Evolutionary conservation across 495 filamentous ascomycete genomes (phyloP).

Genomic region (Lasiosphaeria ovina): DNA sequence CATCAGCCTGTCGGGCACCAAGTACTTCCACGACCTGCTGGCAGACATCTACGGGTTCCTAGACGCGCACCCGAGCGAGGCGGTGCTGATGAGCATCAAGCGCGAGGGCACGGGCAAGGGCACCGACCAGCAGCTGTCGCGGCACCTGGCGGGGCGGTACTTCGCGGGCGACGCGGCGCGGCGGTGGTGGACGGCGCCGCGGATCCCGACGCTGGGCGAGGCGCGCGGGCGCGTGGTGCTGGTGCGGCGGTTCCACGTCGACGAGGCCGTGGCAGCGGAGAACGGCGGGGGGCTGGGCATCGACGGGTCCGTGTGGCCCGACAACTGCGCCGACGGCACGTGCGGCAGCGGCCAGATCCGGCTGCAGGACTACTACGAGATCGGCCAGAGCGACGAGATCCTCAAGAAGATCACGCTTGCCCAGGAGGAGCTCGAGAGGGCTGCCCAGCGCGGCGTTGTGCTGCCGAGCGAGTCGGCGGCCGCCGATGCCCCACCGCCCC

Average conservation of each 20-base stretch:
- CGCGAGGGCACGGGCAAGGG: conserved; percentile 80
- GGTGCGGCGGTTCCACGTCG: conserved; percentile 72
- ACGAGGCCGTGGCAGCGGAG: conserved; percentile 50
- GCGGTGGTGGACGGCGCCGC: conserved; percentile 75
- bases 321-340: conserved; percentile 78
- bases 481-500: conserved; percentile 39
- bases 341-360: conserved; percentile 71
- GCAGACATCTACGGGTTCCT: conserved; percentile 71
- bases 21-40: conserved; percentile 73
- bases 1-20: conserved; percentile 48
- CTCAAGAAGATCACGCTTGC: conserved; percentile 74
- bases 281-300: conserved; percentile 70
- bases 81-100: conserved; percentile 84
- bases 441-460: conserved; percentile 47
- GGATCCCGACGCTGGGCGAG: conserved; percentile 79
- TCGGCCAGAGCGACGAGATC: conserved; percentile 71
- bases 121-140: conserved; percentile 75
- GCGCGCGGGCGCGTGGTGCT: conserved; percentile 81
- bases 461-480: background rate
- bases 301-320: conserved; percentile 78
- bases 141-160: conserved; percentile 69
- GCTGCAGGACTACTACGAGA: conserved; percentile 95
- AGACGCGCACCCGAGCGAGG: conserved; percentile 72
- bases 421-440: conserved; percentile 70
- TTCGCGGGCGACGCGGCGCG: conserved; percentile 44